Evolutionary conservation across 2,329 filamentous ascomycete species (phyloP), one percentile per base, ranked within the genome.

Genomic region (Paraphoma sp.): DNA sequence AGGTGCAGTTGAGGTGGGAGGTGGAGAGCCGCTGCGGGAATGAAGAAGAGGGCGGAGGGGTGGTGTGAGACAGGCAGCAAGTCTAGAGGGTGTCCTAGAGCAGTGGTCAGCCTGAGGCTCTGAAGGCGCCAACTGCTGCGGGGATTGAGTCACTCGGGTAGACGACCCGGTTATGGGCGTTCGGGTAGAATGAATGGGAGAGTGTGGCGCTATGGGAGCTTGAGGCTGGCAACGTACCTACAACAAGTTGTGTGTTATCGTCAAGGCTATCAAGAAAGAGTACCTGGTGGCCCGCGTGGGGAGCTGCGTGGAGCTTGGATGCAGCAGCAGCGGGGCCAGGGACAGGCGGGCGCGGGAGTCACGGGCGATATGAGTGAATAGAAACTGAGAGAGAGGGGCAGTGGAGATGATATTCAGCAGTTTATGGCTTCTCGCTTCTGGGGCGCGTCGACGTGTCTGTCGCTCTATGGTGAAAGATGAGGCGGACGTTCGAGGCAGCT

Each of bases 381-480:
- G 6, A 18, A 23, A 31, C 16, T n/a, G 18, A n/a, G 40, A 49
- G 12, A n/a, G 17, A 12, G 9, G 16, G 45, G 47, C 7, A 38
- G 28, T 47, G 23, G 41, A 42, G 11, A 46, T n/a, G 17, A 17
- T 16, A 40, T 11, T 18, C 23, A 28, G 44, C 31, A 51, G 42
- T 56, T 45, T 50, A 48, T 56, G 48, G 49, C 43, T n/a, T 42
- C 31, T 18, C 47, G 48, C 53, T 45, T 48, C 46, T 38, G 33
- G 16, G 16, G 50, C 44, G 53, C 60, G 60, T 67, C 64, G 70
- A 76, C 72, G 73, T 75, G 72, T 75, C 69, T 70, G 51, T 51
- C 56, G 53, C 45, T 71, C 56, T 70, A 62, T 74, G 72, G 70
- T 57, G 56, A 55, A 49, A 44, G 53, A 63, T 61, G 67, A 74